phyloP scores from a whole-genome alignment of 225 moss, liverwort and hornwort genomes.

The Marchantia polymorpha region DNA sequence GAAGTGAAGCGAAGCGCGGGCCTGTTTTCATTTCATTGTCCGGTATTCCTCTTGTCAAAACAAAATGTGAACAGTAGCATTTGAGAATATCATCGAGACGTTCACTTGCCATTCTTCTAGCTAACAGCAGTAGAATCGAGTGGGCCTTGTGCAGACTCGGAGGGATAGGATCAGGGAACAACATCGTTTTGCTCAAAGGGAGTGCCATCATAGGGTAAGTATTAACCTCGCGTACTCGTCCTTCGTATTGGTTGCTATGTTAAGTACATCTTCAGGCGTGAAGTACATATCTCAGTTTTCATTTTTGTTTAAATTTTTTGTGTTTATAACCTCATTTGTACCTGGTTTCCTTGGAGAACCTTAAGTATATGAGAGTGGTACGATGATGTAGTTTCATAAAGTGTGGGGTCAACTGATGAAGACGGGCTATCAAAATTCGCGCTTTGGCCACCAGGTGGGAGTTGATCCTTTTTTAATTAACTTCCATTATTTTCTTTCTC shows the following conservation, averaged over 20 bases:
- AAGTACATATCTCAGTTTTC: background rate
- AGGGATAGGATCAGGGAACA: slow-evolving; percentile 55
- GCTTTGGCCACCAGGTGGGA: slow-evolving; percentile 88
- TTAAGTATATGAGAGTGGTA: background rate
- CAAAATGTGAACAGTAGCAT: background rate
- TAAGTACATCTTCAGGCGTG: background rate
- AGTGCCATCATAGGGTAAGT: slow-evolving; percentile 68
- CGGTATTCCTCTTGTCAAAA: background rate
- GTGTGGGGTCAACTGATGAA: slow-evolving; percentile 97
- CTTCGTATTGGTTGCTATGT: background rate
- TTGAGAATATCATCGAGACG: background rate
- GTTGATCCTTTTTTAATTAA: background rate
- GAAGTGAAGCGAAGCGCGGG: background rate
- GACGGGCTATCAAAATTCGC: slow-evolving; percentile 95
- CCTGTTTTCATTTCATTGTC: background rate
- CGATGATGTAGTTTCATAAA: slow-evolving; percentile 66
- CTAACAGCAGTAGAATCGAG: background rate
- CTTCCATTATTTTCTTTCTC: too few species aligned
- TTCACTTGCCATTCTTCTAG: background rate
- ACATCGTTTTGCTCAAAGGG: slow-evolving; percentile 72
- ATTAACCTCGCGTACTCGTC: background rate
- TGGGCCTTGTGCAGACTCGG: slow-evolving; percentile 43
- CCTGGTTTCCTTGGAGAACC: background rate
- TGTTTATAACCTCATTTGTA: background rate
- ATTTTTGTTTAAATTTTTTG: background rate